phyloP scores from a whole-genome alignment of 148 eudicot species.

The Cornus florida region DNA sequence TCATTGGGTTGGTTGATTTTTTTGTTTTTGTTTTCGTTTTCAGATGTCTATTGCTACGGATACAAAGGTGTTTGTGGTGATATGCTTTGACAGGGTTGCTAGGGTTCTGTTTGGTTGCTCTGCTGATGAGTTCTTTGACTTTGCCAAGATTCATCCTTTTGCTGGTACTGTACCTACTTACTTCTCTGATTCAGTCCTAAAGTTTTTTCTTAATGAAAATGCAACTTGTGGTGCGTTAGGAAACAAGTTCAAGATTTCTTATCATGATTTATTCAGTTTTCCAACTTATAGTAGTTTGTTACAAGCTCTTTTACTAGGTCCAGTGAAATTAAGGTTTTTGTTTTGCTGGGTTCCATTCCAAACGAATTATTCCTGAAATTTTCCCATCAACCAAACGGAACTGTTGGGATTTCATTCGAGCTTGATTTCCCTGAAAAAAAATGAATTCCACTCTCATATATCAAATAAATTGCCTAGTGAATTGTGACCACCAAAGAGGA shows the following conservation, averaged over 20 bases:
- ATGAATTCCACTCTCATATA: no score
- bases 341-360: not conserved
- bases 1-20: not conserved
- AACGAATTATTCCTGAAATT: not conserved
- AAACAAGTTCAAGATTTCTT: no score
- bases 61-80: constrained; percentile 66
- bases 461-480: no score
- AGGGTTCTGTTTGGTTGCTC: constrained; percentile 87
- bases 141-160: constrained; percentile 73
- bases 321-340: no score
- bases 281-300: not conserved
- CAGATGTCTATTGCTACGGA: constrained; percentile 80
- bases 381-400: not conserved
- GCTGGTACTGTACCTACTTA: constrained; percentile 42
- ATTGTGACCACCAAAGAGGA: no score
- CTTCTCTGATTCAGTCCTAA: not conserved
- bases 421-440: no score
- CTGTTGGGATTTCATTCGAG: not conserved
- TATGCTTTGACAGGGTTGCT: constrained; percentile 87
- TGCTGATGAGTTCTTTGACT: constrained; percentile 80
- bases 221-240: not conserved
- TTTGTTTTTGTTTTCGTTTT: constrained; percentile 10
- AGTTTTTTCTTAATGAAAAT: not conserved
- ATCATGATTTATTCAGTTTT: no score
- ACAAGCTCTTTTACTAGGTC: not conserved